Evolutionary conservation across 768 basidiomycete species (phyloP).

Genomic region (Boletales sp.): DNA sequence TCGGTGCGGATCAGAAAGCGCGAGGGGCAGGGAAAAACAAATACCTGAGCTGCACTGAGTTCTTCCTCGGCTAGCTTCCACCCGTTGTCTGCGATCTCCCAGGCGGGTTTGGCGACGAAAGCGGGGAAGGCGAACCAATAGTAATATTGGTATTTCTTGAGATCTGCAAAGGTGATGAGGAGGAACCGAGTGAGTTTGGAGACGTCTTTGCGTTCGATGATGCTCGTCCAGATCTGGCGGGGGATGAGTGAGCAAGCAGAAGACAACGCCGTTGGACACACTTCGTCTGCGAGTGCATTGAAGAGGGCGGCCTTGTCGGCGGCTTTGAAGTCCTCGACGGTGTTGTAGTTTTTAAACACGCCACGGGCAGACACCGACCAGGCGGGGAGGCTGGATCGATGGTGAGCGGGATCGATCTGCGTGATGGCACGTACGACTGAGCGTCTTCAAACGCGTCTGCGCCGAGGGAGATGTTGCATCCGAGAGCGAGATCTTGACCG

Average conservation of each 20-base stretch:
- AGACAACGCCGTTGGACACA: conserved; percentile 25
- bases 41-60: conserved; percentile 42
- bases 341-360: conserved; percentile 90
- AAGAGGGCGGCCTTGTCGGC: conserved; percentile 89
- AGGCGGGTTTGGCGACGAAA: conserved; percentile 82
- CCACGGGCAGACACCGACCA: conserved; percentile 57
- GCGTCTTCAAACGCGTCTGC: conserved; percentile 58
- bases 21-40: conserved; percentile 1
- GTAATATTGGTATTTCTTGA: conserved; percentile 97
- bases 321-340: conserved; percentile 92
- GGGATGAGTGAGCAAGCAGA: not conserved
- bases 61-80: conserved; percentile 51
- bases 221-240: conserved; percentile 66
- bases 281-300: conserved; percentile 65
- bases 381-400: conserved; percentile 36
- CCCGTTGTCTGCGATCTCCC: conserved; percentile 70
- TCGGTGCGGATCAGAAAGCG: not conserved
- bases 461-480: conserved; percentile 62
- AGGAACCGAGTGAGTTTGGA: conserved; percentile 72
- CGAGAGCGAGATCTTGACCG: conserved; percentile 67
- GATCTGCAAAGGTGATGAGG: conserved; percentile 90
- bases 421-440: conserved; percentile 39
- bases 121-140: conserved; percentile 99
- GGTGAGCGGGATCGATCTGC: conserved; percentile 5
- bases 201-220: conserved; percentile 49